phyloP scores from a whole-genome alignment of 192 early-diverging fungal genomes.

The Anaeromyces robustus region DNA sequence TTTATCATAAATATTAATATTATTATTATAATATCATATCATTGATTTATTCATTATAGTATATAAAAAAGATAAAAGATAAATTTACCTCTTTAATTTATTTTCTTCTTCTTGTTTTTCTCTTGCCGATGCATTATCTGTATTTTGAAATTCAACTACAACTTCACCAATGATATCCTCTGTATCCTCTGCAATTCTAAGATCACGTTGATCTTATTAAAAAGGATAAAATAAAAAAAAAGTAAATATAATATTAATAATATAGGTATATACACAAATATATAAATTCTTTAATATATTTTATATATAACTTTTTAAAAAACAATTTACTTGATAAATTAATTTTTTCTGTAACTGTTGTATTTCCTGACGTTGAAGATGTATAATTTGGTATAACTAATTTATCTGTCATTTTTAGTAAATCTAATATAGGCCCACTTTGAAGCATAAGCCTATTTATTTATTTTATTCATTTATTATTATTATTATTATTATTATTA shows the following conservation, averaged over 20 bases:
- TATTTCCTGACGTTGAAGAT: not conserved
- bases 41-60: too few relatives aligned
- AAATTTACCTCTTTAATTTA: not conserved
- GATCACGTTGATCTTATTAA: not conserved
- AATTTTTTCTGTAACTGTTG: not conserved
- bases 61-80: too few relatives aligned
- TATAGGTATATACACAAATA: too few relatives aligned
- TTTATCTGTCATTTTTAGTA: constrained; percentile 54
- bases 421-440: constrained; percentile 49
- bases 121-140: not conserved
- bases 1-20: too few relatives aligned
- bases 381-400: constrained; percentile 31
- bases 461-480: constrained; percentile 21
- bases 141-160: not conserved
- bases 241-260: too few relatives aligned
- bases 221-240: too few relatives aligned
- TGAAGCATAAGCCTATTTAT: constrained; percentile 42
- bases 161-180: not conserved
- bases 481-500: too few relatives aligned
- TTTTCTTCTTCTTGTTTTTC: not conserved
- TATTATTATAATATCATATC: too few relatives aligned
- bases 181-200: not conserved
- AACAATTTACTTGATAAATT: not conserved
- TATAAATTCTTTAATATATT: too few relatives aligned
- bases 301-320: too few relatives aligned